A percentile compares a stretch with the other conserved stretches of the same genome.
phyloP scores from a whole-genome alignment of 257 asterid genomes.

The Nicotiana noctiflora region DNA sequence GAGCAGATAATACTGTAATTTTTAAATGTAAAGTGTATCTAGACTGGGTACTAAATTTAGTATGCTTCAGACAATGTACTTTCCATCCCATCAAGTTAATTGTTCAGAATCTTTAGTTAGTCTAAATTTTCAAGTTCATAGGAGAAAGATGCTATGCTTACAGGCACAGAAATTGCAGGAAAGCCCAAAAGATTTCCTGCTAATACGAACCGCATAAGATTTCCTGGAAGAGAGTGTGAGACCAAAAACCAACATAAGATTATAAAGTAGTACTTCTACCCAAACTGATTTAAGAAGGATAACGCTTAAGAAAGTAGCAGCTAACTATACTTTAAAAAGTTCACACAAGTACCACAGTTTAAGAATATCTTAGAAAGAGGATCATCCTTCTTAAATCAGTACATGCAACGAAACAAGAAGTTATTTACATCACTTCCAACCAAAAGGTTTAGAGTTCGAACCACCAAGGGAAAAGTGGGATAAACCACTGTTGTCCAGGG shows the following conservation, averaged over 20 bases:
- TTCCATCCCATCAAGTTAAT: background rate
- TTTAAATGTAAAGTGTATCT: background rate
- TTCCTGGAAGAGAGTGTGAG: constrained; percentile 37
- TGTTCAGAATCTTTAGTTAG: background rate
- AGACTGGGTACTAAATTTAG: background rate
- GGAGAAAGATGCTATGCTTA: constrained; percentile 30
- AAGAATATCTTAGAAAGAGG: background rate
- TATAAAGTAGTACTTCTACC: background rate
- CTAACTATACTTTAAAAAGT: background rate
- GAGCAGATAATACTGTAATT: background rate
- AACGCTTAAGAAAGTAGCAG: background rate
- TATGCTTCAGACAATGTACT: background rate
- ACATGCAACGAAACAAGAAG: background rate
- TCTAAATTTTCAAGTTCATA: background rate
- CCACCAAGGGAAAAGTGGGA: background rate
- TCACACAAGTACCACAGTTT: background rate
- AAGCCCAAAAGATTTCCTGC: constrained; percentile 82
- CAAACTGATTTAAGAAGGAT: background rate
- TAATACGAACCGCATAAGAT: constrained; percentile 69
- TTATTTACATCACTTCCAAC: background rate
- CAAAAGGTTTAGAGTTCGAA: background rate
- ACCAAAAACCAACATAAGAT: background rate
- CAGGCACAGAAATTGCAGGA: constrained; percentile 92
- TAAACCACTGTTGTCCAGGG: background rate
- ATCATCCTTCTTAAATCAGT: background rate